Evolutionary conservation across 208 protist genomes (phyloP).

Genomic region (Blechomonas ayalai): DNA sequence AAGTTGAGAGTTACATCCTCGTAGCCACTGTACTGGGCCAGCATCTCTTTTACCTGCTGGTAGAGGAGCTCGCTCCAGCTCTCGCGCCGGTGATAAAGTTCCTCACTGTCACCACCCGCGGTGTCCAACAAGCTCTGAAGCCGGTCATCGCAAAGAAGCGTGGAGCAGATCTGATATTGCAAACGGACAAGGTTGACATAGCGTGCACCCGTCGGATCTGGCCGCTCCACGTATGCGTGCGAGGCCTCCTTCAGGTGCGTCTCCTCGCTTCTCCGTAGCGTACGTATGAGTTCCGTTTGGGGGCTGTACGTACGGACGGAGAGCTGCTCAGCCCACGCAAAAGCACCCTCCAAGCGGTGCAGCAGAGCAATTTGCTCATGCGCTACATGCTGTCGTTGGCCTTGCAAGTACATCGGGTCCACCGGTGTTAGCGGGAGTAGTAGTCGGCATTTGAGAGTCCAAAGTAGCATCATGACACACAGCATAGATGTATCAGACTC

Average conservation of each 20-base stretch:
- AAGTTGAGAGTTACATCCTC: slow-evolving; percentile 83
- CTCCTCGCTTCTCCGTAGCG: slow-evolving; percentile 30
- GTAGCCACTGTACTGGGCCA: slow-evolving; percentile 75
- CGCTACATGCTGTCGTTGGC: slow-evolving; percentile 33
- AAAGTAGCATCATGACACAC: slow-evolving; percentile 40
- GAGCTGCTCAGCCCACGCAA: slow-evolving; percentile 48
- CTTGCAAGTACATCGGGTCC: slow-evolving; percentile 69
- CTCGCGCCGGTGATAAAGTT: slow-evolving; percentile 10
- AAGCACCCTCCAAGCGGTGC: slow-evolving; percentile 39
- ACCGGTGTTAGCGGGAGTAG: slow-evolving; percentile 71
- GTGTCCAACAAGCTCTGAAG: slow-evolving; percentile 24
- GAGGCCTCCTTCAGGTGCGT: slow-evolving; percentile 16
- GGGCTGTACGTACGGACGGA: slow-evolving; percentile 29
- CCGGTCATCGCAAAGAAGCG: slow-evolving; percentile 59
- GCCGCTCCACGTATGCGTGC: slow-evolving; percentile 33
- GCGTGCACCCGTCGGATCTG: slow-evolving; percentile 50
- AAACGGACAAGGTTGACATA: slow-evolving; percentile 64
- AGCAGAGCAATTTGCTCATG: slow-evolving; percentile 34
- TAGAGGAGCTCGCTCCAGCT: slow-evolving; percentile 74
- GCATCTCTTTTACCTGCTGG: slow-evolving; percentile 55
- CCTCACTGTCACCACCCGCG: background rate
- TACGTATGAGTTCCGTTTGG: slow-evolving; percentile 23
- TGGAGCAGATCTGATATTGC: slow-evolving; percentile 58
- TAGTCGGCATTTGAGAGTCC: slow-evolving; percentile 68
- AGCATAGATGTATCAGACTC: too few species aligned